Conservation (phyloP, 257 asterid genomes). For the Solanum pennellii region DNA sequence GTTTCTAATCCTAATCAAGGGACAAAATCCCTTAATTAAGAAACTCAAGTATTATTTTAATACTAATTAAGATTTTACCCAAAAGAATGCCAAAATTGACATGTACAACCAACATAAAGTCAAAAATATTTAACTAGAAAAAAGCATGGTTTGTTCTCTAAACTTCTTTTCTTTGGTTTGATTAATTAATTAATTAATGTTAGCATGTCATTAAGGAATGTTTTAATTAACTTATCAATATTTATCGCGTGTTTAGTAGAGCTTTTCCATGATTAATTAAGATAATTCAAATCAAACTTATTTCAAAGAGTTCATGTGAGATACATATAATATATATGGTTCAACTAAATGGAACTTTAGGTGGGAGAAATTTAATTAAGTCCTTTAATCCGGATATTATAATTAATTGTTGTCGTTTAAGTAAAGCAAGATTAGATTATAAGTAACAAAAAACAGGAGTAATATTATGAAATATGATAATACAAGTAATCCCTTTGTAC, state of each 20-base stretch:
- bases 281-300: background rate
- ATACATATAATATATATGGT: background rate
- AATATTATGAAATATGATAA: background rate
- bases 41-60: background rate
- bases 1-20: constrained; percentile 4
- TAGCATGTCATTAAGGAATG: background rate
- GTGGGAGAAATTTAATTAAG: background rate
- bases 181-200: background rate
- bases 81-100: constrained; percentile 42
- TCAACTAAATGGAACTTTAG: background rate
- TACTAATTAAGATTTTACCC: background rate
- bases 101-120: background rate
- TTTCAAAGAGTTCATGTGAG: background rate
- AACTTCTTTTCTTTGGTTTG: background rate
- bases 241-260: background rate
- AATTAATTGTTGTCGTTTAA: background rate
- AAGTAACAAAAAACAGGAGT: background rate
- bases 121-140: constrained; percentile 1
- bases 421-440: background rate
- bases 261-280: background rate
- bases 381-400: background rate
- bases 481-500: background rate
- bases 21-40: constrained; percentile 3
- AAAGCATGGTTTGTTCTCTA: background rate
- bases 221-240: background rate